Evolutionary conservation across 352 stramenopile species (phyloP), one percentile per base, ranked within the genome.

Genomic region (Globisporangium yorkense): DNA sequence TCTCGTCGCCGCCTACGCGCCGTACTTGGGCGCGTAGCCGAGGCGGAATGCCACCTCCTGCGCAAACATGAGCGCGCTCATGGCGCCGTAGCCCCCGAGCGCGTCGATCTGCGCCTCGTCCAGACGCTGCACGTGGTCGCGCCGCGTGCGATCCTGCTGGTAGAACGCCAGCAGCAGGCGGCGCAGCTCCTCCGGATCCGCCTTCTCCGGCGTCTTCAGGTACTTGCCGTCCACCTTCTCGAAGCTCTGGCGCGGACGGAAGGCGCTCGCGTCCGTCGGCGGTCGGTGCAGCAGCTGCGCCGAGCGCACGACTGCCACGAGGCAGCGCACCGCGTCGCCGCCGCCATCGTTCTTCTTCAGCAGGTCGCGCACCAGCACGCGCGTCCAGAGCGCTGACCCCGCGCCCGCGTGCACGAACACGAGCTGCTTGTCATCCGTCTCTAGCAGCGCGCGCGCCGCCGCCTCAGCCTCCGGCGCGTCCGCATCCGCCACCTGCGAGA

Each of bases 1-100:
- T 39, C 33, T 37, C 33, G 6, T 37, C 39, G 12, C 13, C 39
- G 13, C 27, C 70, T 57, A 88, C n/a, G 83, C 83, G 18, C 83
- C 83, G 59, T 93, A 93, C 64, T 93, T 93, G 2, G 83, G 83
- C 2, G 77, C 75, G 20, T 71, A 83, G 9, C 83, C 83, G 33
- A 93, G 71, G 16, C 83, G 80, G 60, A 93, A 93, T 1, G 83
- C 83, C 62, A 87, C 74, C 62, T 93, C 83, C 46, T 88, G 85
- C 64, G 90, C 79, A 53, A 88, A 81, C 24, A 89, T 77, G 43
- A 76, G 73, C 10, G 72, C 72, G 48, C 87, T 70, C 83, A 93
- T 93, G 18, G 70, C 56, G 45, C 83, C 79, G 54, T 93, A 93
- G 15, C 71, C 74, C 3, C 81, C 81, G 21, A 45, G 39, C 15